Evolutionary conservation across 805 yeast species (phyloP), one percentile per base, ranked within the genome.

Genomic region (Lipomyces mesembrius): DNA sequence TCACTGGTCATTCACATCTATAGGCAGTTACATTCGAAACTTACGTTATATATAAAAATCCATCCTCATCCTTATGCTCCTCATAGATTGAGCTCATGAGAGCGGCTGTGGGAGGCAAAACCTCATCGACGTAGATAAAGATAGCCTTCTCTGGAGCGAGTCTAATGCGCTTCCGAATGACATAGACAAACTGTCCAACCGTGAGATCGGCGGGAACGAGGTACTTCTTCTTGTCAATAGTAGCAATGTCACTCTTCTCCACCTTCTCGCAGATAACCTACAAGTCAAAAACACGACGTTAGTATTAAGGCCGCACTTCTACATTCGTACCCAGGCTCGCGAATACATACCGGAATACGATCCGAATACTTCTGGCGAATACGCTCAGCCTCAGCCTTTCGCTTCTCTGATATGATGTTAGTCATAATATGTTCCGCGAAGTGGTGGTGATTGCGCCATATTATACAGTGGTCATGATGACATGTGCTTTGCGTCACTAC

Each of bases 161-260:
- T 83, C 90, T 90, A 79, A 95, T 93, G 79, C 99, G 89, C 81
- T 94, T 93, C 80, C 99, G 88, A 74, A 95, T 92, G 68, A 95
- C 99, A 77, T 95, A 95, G 57, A 95, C 99, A 81, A 95, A 94
- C 80, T 95, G 99, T 55, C 99, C 99, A 67, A 95, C 97, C 0
- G 98, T 92, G 74, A 95, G 85, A 77, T 95, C 99, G 34, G 93
- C 88, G 7, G 99, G 99, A 11, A 95, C 99, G 72, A 95, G 84
- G 77, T 95, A 95, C 82, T 95, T 95, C 79, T 97, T 90, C 84
- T 95, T 95, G 79, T 95, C 99, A 76, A 95, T 93, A 73, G 92
- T 95, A 58, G 96, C 96, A 71, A 95, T 90, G 77, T 95, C 98
- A 46, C 96, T 89, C 80, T 94, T 94, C 80, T 93, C 98, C 52